Evolutionary conservation across 345 rosid species (phyloP).

Genomic region (Mercurialis annua): DNA sequence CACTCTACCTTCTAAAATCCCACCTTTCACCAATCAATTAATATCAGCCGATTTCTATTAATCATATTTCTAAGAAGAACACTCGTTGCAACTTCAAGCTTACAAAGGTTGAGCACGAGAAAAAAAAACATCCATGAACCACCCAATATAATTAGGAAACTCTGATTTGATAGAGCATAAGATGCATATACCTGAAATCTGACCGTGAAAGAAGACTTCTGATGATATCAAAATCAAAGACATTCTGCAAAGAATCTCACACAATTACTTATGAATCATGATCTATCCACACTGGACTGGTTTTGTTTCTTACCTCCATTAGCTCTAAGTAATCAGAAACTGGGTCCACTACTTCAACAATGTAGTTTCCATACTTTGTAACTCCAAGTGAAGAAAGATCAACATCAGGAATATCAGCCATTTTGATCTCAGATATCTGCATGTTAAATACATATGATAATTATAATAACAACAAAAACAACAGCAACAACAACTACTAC

Average conservation of each 20-base stretch:
- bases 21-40: too few relatives aligned
- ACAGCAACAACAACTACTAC: neutral
- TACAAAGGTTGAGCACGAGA: too few relatives aligned
- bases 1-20: too few relatives aligned
- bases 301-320: slow-evolving; percentile 65
- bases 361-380: slow-evolving; percentile 61
- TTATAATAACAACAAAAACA: neutral
- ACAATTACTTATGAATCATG: slow-evolving; percentile 19
- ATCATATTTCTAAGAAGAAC: too few relatives aligned
- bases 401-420: slow-evolving; percentile 77
- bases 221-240: slow-evolving; percentile 83
- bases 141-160: neutral
- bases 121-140: neutral
- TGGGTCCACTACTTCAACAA: slow-evolving; percentile 83
- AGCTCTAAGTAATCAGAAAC: slow-evolving; percentile 88
- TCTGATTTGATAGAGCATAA: slow-evolving; percentile 12
- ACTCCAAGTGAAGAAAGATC: slow-evolving; percentile 73
- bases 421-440: slow-evolving; percentile 83
- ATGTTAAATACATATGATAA: slow-evolving; percentile 15
- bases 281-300: slow-evolving; percentile 13
- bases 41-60: too few relatives aligned
- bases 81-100: too few relatives aligned
- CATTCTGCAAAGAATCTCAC: slow-evolving; percentile 54
- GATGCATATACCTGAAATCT: slow-evolving; percentile 59
- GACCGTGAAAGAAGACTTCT: slow-evolving; percentile 64